Evolutionary conservation across 192 early-diverging fungal species (phyloP).

Genomic region (Dispira simplex): DNA sequence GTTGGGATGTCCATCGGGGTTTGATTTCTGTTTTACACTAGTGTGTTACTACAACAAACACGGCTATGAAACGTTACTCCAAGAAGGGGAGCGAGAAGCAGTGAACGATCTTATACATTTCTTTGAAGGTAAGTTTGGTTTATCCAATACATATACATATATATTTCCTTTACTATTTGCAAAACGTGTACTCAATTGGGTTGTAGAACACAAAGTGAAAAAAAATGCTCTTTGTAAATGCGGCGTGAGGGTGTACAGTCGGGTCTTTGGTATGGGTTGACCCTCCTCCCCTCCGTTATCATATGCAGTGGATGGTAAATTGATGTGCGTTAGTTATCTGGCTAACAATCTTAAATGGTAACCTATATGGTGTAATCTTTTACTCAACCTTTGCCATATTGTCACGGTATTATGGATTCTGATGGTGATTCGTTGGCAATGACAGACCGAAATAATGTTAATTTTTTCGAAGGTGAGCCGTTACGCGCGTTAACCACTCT

Average conservation of each 20-base stretch:
- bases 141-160: not conserved
- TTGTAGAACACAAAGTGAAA: no score
- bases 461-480: conserved; percentile 73
- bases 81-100: conserved; percentile 54
- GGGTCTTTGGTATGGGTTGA: no score
- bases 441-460: conserved; percentile 56
- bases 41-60: conserved; percentile 7
- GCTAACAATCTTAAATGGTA: no score
- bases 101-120: conserved; percentile 47
- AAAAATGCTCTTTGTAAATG: no score
- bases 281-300: no score
- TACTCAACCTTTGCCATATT: no score
- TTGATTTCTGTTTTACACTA: not conserved
- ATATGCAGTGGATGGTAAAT: no score
- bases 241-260: no score
- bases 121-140: conserved; percentile 49
- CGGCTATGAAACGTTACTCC: conserved; percentile 42
- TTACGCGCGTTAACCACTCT: conserved; percentile 66
- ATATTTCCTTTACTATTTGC: conserved; percentile 44
- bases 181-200: conserved; percentile 63
- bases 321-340: no score
- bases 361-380: no score
- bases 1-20: no score
- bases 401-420: not conserved
- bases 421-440: not conserved